phyloP scores from a whole-genome alignment of 1,284 basidiomycete genomes.

The Flammula alnicola region DNA sequence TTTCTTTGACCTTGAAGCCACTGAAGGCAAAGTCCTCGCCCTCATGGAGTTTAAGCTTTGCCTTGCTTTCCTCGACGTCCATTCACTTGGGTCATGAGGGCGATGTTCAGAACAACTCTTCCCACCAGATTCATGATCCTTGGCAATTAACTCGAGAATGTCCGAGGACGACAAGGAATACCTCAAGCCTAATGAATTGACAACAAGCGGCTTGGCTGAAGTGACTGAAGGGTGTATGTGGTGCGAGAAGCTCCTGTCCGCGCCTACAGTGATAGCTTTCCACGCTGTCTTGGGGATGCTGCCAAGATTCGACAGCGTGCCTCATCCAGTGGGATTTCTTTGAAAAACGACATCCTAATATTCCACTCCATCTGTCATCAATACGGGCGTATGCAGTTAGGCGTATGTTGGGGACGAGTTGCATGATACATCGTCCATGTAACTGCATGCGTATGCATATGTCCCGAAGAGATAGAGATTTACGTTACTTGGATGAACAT shows the following conservation, averaged over 20 bases:
- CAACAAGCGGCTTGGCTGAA: neutral
- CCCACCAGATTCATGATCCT: slow-evolving; percentile 10
- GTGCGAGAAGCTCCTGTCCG: slow-evolving; percentile 10
- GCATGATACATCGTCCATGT: too few relatives aligned
- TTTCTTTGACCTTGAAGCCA: slow-evolving; percentile 2
- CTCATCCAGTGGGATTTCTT: too few relatives aligned
- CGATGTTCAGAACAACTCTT: neutral
- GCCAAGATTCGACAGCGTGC: slow-evolving; percentile 15
- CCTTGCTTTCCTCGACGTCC: neutral
- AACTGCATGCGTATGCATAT: too few relatives aligned
- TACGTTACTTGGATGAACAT: too few relatives aligned
- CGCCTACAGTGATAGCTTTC: slow-evolving; percentile 9
- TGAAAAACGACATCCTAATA: too few relatives aligned
- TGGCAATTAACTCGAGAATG: slow-evolving; percentile 1
- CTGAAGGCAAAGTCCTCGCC: neutral
- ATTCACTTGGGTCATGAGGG: slow-evolving; percentile 6
- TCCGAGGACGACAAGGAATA: slow-evolving; percentile 15
- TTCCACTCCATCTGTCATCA: too few relatives aligned
- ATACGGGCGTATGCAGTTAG: too few relatives aligned
- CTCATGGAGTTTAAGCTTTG: neutral
- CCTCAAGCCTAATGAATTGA: too few relatives aligned
- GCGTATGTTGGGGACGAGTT: neutral
- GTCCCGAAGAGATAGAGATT: too few relatives aligned
- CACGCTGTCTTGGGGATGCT: slow-evolving; percentile 16
- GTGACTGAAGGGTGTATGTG: slow-evolving; percentile 4